Percentiles rank a stretch among this genome's conserved stretches.
Conservation (phyloP, 805 yeast species). For the Zygosaccharomyces lentus region DNA sequence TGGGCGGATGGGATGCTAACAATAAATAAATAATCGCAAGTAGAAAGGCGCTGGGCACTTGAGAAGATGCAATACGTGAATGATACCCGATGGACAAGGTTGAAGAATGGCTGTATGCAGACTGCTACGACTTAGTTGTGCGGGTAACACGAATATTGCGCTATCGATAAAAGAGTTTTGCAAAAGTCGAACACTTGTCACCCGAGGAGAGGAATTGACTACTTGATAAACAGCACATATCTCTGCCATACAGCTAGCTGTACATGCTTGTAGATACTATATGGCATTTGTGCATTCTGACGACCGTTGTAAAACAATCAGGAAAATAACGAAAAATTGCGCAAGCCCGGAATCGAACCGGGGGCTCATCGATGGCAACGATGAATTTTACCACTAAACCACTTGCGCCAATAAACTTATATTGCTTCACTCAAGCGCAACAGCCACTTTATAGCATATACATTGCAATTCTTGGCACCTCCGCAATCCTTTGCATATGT, state of each 20-base stretch:
- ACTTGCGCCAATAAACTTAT: conserved; percentile 13
- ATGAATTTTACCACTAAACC: conserved; percentile 31
- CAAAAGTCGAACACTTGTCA: too few relatives aligned
- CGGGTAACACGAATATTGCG: neutral
- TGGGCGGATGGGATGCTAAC: neutral
- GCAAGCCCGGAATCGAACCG: conserved; percentile 34
- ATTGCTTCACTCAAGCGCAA: neutral
- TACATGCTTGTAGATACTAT: too few relatives aligned
- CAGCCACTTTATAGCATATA: neutral
- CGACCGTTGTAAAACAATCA: neutral
- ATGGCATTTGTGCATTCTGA: too few relatives aligned
- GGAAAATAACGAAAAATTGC: conserved; percentile 15
- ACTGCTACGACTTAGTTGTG: neutral
- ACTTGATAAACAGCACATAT: too few relatives aligned
- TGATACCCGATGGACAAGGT: neutral
- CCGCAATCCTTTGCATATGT: too few relatives aligned
- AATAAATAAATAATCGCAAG: neutral
- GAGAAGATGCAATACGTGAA: neutral
- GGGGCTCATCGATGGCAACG: conserved; percentile 34
- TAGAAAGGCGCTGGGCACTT: neutral
- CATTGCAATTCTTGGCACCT: too few relatives aligned
- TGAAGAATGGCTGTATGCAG: neutral
- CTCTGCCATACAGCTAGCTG: too few relatives aligned
- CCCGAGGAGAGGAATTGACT: too few relatives aligned
- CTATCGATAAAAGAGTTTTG: neutral